Evolutionary conservation across 768 basidiomycete genomes (phyloP).

Genomic region (Calocybe gangraenosa): DNA sequence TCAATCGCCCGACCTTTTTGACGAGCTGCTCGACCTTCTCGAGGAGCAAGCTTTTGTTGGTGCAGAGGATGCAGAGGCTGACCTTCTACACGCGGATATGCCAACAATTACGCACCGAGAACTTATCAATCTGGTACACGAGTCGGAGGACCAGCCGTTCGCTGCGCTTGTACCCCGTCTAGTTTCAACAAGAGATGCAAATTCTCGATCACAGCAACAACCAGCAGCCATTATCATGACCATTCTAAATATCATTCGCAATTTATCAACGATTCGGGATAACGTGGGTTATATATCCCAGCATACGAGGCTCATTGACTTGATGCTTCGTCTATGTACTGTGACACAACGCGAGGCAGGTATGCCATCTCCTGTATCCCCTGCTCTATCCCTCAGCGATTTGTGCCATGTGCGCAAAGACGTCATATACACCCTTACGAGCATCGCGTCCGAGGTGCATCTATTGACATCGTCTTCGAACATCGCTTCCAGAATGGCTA

Average conservation of each 20-base stretch:
- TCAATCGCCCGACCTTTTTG: slow-evolving; percentile 76
- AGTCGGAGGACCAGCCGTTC: slow-evolving; percentile 57
- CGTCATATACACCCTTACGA: slow-evolving; percentile 62
- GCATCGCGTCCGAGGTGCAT: slow-evolving; percentile 49
- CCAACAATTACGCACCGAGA: slow-evolving; percentile 61
- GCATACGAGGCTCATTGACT: slow-evolving; percentile 58
- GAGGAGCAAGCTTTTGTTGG: slow-evolving; percentile 75
- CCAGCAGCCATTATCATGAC: slow-evolving; percentile 65
- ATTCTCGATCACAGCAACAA: slow-evolving; percentile 57
- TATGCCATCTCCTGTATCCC: slow-evolving; percentile 41
- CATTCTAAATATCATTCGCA: slow-evolving; percentile 79
- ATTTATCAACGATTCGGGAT: slow-evolving; percentile 72
- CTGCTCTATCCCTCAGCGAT: slow-evolving; percentile 66
- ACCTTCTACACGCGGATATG: slow-evolving; percentile 25
- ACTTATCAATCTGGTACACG: slow-evolving; percentile 53
- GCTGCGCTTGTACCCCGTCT: slow-evolving; percentile 33
- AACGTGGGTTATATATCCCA: slow-evolving; percentile 65
- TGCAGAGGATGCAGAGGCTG: slow-evolving; percentile 28
- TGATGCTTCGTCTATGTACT: slow-evolving; percentile 67
- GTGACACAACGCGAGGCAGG: slow-evolving; percentile 33
- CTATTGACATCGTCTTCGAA: slow-evolving; percentile 42
- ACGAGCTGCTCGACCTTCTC: slow-evolving; percentile 83
- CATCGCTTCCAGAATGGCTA: slow-evolving; percentile 43
- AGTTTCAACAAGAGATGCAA: slow-evolving; percentile 14
- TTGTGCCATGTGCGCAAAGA: slow-evolving; percentile 75